These are phyloP conservation scores for Musa troglodytarum DNA, from an alignment of 176 grass and related monocot species.

Conservation along the genomic window DNA sequence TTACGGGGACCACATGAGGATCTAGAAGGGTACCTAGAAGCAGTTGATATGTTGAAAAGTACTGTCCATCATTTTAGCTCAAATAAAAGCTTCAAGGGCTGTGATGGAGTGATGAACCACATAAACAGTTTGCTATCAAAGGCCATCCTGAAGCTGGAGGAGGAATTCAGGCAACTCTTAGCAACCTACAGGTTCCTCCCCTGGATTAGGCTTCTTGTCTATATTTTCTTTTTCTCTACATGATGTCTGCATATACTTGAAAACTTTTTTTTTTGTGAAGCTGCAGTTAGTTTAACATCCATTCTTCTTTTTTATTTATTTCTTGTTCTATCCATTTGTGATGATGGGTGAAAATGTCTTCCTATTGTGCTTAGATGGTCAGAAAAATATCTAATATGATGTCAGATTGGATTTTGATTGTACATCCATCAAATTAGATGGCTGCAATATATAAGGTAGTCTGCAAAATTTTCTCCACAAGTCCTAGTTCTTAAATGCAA, in stretches of 20 bases:
- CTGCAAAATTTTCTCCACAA: background rate
- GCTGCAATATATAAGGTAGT: background rate
- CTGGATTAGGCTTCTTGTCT: background rate
- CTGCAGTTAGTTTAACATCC: background rate
- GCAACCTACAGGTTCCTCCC: conserved; percentile 41
- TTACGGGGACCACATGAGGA: conserved; percentile 86
- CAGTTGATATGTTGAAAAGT: conserved; percentile 71
- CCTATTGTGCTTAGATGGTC: too few species aligned
- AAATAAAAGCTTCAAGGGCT: conserved; percentile 68
- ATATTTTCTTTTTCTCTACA: background rate
- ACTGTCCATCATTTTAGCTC: conserved; percentile 56
- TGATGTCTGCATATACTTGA: background rate
- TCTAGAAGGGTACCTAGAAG: conserved; percentile 78
- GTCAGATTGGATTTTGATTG: background rate
- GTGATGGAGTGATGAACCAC: conserved; percentile 57
- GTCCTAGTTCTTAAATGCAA: background rate
- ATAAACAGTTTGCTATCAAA: conserved; percentile 57
- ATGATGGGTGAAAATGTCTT: background rate
- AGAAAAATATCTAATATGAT: background rate
- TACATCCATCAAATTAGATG: background rate
- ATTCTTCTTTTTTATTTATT: background rate
- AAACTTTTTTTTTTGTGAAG: background rate
- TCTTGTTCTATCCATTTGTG: background rate
- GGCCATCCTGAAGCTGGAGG: conserved; percentile 64
- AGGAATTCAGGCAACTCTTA: conserved; percentile 79